These are phyloP conservation scores for Saccharomycopsis sp. DNA, from an alignment of 805 yeast species.

Conservation along the genomic window DNA sequence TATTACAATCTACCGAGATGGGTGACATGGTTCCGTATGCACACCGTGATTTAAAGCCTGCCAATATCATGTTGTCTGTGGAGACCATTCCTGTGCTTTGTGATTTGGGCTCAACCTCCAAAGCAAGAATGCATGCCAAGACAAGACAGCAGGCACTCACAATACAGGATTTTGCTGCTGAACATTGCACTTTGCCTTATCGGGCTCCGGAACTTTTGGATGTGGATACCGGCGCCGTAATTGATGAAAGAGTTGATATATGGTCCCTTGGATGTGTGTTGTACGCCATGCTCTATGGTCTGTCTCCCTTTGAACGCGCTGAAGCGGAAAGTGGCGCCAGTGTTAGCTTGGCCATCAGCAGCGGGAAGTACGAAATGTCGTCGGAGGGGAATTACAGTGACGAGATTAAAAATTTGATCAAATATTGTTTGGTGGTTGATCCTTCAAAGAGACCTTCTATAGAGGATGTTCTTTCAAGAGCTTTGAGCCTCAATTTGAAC, in stretches of 20 bases:
- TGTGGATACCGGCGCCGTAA: slow-evolving; percentile 52
- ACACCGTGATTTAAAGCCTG: slow-evolving; percentile 84
- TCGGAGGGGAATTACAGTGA: slow-evolving; percentile 36
- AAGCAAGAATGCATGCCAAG: slow-evolving; percentile 45
- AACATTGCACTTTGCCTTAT: slow-evolving; percentile 78
- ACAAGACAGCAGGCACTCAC: slow-evolving; percentile 65
- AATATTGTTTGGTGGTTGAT: slow-evolving; percentile 53
- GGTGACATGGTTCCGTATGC: slow-evolving; percentile 61
- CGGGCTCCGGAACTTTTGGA: slow-evolving; percentile 87
- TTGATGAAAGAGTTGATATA: slow-evolving; percentile 72
- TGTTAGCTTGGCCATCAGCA: slow-evolving; percentile 62
- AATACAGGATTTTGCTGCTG: slow-evolving; percentile 72
- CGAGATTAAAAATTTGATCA: slow-evolving; percentile 47
- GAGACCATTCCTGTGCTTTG: slow-evolving; percentile 72
- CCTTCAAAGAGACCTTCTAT: slow-evolving; percentile 54
- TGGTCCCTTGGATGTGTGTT: slow-evolving; percentile 89
- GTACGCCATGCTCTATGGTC: slow-evolving; percentile 67
- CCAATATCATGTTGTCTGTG: slow-evolving; percentile 71
- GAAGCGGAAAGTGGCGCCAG: slow-evolving; percentile 78
- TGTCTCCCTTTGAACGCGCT: slow-evolving; percentile 81
- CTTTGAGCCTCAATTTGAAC: too few relatives aligned
- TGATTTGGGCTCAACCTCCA: slow-evolving; percentile 74
- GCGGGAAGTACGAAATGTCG: slow-evolving; percentile 45
- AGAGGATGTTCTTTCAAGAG: slow-evolving; percentile 45
- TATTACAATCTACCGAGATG: slow-evolving; percentile 35